Base-by-base conservation (phyloP, 1,139 yeast species). In the Protomyces macrosporus region DNA sequence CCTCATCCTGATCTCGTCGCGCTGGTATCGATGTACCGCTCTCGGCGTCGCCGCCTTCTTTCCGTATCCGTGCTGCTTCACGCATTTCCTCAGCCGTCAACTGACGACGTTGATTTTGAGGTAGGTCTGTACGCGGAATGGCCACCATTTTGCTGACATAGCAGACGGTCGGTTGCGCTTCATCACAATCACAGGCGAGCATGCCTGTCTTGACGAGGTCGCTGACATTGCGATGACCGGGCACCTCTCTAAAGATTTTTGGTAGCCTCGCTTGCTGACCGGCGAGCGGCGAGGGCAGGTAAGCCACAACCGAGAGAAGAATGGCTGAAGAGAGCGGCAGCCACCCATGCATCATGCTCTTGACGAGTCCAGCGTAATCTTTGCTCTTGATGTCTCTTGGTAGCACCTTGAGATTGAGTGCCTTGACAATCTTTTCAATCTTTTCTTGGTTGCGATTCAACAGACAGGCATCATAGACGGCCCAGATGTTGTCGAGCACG, bases 401-500 rank as follows among this genome's bases (percentile, higher is more conserved):
- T 0, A 81, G 74, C 1, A 93, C 76, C 68, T 85, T 86, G 50
- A 90, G 81, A 16, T 84, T 84, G 60, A 95, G 77, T 33, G 93
- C 84, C 52, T 78, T 79, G 14, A 88, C 85, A 60, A 95, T 90
- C 71, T 88, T 90, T 65, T 83, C 87, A 60, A 90, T 76, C 70
- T 84, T 84, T 59, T 86, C 96, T 35, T 81, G 81, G 73, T 93
- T 84, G 70, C 88, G 82, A 48, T 87, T 83, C 9, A 84, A 72
- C 4, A 86, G 75, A 56, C 90, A 84, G 62, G 84, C 82, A 66
- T 87, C 88, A 72, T 95, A 95, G 4, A 93, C 83, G 45, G 90
- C 88, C 98, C 98, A 93, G 35, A 95, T 86, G 68, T 86, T 95
- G 48, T 93, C 98, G 68, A 95, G 77, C 12, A 93, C 87, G 66